Evolutionary conservation across 2,329 filamentous ascomycete species (phyloP).

Genomic region (Lojkania enalia): DNA sequence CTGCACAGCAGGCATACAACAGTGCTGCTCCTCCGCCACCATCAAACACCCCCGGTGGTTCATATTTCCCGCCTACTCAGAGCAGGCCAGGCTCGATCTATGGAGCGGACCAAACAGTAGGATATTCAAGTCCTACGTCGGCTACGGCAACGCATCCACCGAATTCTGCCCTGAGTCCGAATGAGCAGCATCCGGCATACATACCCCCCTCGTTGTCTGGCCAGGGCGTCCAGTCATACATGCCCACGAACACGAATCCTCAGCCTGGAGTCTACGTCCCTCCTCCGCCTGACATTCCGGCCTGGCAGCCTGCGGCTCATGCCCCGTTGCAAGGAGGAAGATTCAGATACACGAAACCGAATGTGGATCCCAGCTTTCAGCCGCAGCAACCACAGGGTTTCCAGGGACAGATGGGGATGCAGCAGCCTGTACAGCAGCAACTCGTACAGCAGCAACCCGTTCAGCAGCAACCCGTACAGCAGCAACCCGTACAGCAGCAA

Average conservation of each 20-base stretch:
- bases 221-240: constrained; percentile 39
- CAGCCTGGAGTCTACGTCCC: constrained; percentile 41
- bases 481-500: constrained; percentile 19
- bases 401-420: constrained; percentile 24
- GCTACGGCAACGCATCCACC: constrained; percentile 24
- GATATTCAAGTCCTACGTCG: constrained; percentile 19
- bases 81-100: constrained; percentile 34
- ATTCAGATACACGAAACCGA: constrained; percentile 37
- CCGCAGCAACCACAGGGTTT: constrained; percentile 26
- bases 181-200: constrained; percentile 39
- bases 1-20: constrained; percentile 32
- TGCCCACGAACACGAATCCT: constrained; percentile 40
- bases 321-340: constrained; percentile 37
- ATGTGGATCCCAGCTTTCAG: constrained; percentile 30
- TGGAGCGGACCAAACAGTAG: constrained; percentile 26
- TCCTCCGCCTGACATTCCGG: constrained; percentile 41
- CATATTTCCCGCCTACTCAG: constrained; percentile 37
- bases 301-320: constrained; percentile 44
- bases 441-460: constrained; percentile 19
- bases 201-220: constrained; percentile 38
- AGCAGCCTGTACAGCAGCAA: constrained; percentile 19
- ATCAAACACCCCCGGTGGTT: constrained; percentile 34
- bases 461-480: constrained; percentile 19
- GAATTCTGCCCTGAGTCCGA: constrained; percentile 31
- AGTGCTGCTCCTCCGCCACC: constrained; percentile 33